Evolutionary conservation across 306 rosid species (phyloP), one percentile per base, ranked within the genome.

Genomic region (Sphenostylis stenocarpa): DNA sequence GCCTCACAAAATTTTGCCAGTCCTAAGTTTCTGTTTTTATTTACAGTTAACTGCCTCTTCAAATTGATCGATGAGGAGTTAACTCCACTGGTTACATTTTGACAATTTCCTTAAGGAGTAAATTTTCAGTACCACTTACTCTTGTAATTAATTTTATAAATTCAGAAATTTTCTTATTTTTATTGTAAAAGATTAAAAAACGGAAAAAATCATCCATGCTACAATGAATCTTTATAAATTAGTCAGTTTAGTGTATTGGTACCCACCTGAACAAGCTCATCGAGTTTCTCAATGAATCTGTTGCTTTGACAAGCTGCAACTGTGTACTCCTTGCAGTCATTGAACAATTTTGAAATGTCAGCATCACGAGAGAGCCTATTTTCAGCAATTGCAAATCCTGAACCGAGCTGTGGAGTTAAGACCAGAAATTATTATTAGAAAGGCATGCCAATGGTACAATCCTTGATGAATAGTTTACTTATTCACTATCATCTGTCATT

Each of bases 241-340:
- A 76, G 53, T 64, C 53, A 33, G 77, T 55, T 36, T 71, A 70
- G 68, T 56, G 52, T 29, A 49, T 41, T 12, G 65, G 52, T 63
- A 61, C 88, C 29, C 72, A 96, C 99, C 92, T 91, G 91, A 82
- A 91, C 90, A 83, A 96, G 89, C 75, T 89, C 97, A 62, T 91
- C 90, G 72, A 89, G 68, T 87, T 89, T 92, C 81, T 89, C 96
- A 19, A 52, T 77, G 88, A 90, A 87, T 72, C n/a, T 60, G 79
- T 77, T 45, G 56, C 90, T 68, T 84, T 89, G 94, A 82, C 91
- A 86, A 66, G 90, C 84, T 55, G 86, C 55, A 20, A 85, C 78
- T 19, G 77, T 75, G 52, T 83, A 91, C 74, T 87, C 97, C 85
- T 96, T 96, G 89, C 94, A 96, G 75, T 93, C 98, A 56, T 78